A percentile compares a stretch with the other conserved stretches of the same genome.
These are phyloP conservation scores for Themeda triandra DNA, from an alignment of 176 grass and related monocot genomes.

Conservation along the genomic window DNA sequence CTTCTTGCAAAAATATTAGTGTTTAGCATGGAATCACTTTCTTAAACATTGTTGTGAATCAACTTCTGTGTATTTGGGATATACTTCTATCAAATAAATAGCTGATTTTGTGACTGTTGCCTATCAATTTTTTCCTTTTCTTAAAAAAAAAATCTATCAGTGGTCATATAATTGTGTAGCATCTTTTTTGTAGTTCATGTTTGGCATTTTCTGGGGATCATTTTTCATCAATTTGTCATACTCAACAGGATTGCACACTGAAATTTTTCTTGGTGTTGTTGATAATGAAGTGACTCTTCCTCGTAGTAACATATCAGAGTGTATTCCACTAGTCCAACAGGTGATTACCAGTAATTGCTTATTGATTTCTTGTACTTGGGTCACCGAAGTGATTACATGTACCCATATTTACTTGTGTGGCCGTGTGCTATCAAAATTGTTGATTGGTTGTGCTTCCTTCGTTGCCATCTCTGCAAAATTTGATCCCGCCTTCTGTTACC, in stretches of 20 bases:
- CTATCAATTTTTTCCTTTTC: neutral
- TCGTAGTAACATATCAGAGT: too few species aligned
- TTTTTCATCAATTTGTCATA: conserved; percentile 61
- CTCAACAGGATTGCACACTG: conserved; percentile 71
- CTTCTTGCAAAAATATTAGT: neutral
- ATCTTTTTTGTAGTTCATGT: conserved; percentile 34
- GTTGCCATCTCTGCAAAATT: too few species aligned
- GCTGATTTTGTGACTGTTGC: neutral
- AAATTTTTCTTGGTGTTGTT: too few species aligned
- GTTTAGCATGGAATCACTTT: neutral
- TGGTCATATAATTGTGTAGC: conserved; percentile 15
- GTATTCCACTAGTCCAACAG: too few species aligned
- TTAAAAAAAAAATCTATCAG: neutral
- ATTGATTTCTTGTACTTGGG: too few species aligned
- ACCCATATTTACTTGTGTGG: too few species aligned
- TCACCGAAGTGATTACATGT: too few species aligned
- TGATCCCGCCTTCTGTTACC: too few species aligned
- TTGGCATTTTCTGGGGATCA: conserved; percentile 41
- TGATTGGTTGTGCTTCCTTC: too few species aligned
- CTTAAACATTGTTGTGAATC: neutral
- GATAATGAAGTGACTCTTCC: too few species aligned
- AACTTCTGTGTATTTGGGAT: neutral
- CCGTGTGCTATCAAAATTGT: too few species aligned
- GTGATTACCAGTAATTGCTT: too few species aligned
- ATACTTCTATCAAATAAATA: neutral